A percentile compares a stretch with the other conserved stretches of the same genome.
Conservation (phyloP, 2,329 filamentous ascomycete species). For the Aspergillus fumigatiaffinis region DNA sequence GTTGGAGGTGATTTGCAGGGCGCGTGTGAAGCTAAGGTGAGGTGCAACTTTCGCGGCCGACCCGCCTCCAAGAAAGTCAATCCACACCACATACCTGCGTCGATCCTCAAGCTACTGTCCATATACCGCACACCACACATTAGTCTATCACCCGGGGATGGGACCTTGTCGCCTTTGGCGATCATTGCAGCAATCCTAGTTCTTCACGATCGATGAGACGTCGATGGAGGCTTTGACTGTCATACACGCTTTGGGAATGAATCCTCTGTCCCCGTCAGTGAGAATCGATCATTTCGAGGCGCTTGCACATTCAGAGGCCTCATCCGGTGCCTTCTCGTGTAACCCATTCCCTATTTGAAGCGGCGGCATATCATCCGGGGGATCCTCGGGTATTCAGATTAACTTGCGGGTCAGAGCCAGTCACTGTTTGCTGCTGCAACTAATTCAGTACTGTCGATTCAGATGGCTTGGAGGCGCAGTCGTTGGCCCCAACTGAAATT, state of each 20-base stretch:
- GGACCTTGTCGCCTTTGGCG: background rate
- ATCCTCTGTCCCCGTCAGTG: conserved; percentile 1
- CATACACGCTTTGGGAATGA: conserved; percentile 5
- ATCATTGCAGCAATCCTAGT: conserved; percentile 4
- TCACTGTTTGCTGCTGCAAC: conserved; percentile 19
- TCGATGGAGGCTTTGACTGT: conserved; percentile 3
- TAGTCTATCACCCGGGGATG: background rate
- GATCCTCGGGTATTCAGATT: conserved; percentile 8
- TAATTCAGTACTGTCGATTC: conserved; percentile 10
- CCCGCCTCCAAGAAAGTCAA: conserved; percentile 1
- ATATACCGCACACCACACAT: background rate
- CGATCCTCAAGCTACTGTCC: conserved; percentile 3
- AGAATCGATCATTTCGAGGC: conserved; percentile 10
- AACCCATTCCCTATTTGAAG: conserved; percentile 23
- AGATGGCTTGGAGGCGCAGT: conserved; percentile 12
- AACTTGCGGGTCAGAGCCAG: conserved; percentile 10
- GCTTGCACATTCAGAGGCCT: conserved; percentile 20
- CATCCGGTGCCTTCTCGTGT: conserved; percentile 25
- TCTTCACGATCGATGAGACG: conserved; percentile 4
- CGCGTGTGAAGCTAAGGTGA: conserved; percentile 1
- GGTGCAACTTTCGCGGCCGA: background rate
- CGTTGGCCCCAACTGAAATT: conserved; percentile 3
- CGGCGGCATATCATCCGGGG: conserved; percentile 28
- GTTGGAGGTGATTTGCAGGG: background rate
- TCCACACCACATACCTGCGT: conserved; percentile 1